Conservation (phyloP, 1,284 basidiomycete genomes). For the Ustilago crameri region DNA sequence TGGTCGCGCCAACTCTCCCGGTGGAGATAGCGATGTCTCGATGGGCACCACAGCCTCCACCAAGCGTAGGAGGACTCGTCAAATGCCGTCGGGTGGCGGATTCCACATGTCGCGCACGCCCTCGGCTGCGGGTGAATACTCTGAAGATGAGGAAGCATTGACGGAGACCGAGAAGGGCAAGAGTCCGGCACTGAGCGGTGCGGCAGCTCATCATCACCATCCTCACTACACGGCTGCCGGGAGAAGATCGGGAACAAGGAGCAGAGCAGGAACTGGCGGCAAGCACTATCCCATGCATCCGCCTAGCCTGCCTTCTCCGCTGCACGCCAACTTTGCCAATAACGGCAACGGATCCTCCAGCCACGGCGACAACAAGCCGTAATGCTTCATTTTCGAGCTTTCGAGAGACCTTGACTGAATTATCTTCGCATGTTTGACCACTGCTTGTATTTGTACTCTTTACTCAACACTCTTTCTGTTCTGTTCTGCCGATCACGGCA, state of each 20-base stretch:
- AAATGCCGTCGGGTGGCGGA: slow-evolving; percentile 23
- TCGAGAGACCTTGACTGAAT: not conserved
- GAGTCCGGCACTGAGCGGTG: slow-evolving; percentile 13
- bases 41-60: slow-evolving; percentile 54
- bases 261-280: slow-evolving; percentile 31
- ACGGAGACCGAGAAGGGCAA: slow-evolving; percentile 45
- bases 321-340: slow-evolving; percentile 36
- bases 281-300: slow-evolving; percentile 47
- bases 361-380: not conserved
- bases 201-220: slow-evolving; percentile 9
- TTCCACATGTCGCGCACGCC: slow-evolving; percentile 49
- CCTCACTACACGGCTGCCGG: slow-evolving; percentile 8
- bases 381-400: not conserved
- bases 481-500: no score
- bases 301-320: slow-evolving; percentile 22
- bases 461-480: no score
- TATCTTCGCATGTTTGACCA: not conserved
- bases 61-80: slow-evolving; percentile 41
- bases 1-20: slow-evolving; percentile 37
- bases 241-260: slow-evolving; percentile 21
- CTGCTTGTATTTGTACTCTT: slow-evolving; percentile 9
- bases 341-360: not conserved
- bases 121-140: slow-evolving; percentile 19
- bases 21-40: slow-evolving; percentile 43
- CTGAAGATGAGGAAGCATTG: slow-evolving; percentile 38